Base-by-base conservation (phyloP, 2,329 filamentous ascomycete species). In the Ophiostoma sp. region DNA sequence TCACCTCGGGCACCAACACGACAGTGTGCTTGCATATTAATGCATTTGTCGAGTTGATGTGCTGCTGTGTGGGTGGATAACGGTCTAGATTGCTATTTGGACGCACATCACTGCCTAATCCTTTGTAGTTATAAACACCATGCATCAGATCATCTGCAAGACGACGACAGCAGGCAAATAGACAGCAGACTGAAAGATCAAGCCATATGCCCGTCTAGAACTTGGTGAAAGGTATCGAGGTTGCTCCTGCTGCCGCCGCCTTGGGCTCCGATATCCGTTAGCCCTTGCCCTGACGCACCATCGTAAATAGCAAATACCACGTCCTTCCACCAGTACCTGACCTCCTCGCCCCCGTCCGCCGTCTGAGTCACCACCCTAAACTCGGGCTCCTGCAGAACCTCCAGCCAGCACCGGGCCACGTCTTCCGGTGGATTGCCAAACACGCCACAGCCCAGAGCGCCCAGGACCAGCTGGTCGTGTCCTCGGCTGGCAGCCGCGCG, bases 391-490 rank as follows among this genome's bases (percentile, higher is more conserved):
- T 76, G 71, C 69, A 91, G 78, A 52, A 90, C 87, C 75, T 87
- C 84, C 36, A 81, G 76, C 83, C 89, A 92, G 74, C 87, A 88
- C 52, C 79, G 72, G 1, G 86, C 88, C 23, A 92, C 85, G 71
- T 88, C 86, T 41, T 80, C 78, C 0, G 82, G 81, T 8, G 90
- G 90, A 76, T 92, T 90, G 0, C 74, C 75, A 76, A 90, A 91
- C 0, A 85, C 88, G 4, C 89, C 90, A 74, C 90, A 92, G 0
- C 90, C 90, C 67, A 92, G 76, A 0, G 90, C 89, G 0, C 90
- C 89, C 1, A 92, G 80, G 4, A 92, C 86, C 6, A 92, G 78
- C 74, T 84, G 80, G 35, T 83, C 80, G 75, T 90, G 88, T 1
- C 81, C 81, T 35, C 84, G 80, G 3, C 76, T 76, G 20, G 83